These are phyloP conservation scores for Hypoxylon intermedium DNA, from an alignment of 495 filamentous ascomycete species.

Conservation along the genomic window DNA sequence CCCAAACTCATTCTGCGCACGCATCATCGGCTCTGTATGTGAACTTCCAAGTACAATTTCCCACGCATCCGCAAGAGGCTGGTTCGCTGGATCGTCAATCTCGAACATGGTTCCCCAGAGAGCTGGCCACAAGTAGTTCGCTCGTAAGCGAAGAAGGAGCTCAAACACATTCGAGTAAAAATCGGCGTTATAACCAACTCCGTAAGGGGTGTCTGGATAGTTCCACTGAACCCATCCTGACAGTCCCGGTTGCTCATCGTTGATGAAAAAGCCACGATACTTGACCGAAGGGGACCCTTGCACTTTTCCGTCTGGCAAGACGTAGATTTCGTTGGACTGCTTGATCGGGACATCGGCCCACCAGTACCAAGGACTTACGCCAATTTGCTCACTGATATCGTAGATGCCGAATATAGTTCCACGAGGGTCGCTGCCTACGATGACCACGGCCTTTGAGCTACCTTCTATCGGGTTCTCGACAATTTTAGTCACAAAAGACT, in stretches of 20 bases:
- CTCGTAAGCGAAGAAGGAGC: constrained; percentile 70
- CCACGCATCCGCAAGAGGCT: constrained; percentile 72
- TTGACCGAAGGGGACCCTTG: constrained; percentile 72
- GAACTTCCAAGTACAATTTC: constrained; percentile 75
- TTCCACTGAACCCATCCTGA: constrained; percentile 70
- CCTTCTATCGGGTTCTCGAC: constrained; percentile 66
- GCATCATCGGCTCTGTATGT: constrained; percentile 78
- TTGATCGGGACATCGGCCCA: constrained; percentile 72
- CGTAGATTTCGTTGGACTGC: constrained; percentile 62
- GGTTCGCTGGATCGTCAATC: constrained; percentile 71
- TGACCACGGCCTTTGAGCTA: constrained; percentile 66
- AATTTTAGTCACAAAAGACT: constrained; percentile 68
- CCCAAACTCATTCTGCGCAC: constrained; percentile 73
- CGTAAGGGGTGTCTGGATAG: constrained; percentile 56
- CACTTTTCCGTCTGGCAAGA: constrained; percentile 57
- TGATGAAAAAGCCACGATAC: constrained; percentile 80
- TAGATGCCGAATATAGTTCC: constrained; percentile 78
- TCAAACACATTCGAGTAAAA: constrained; percentile 77
- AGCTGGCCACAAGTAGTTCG: constrained; percentile 80
- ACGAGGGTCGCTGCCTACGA: constrained; percentile 72
- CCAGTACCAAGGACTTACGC: constrained; percentile 80
- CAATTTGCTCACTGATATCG: constrained; percentile 77
- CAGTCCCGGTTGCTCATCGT: constrained; percentile 76
- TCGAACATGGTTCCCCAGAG: constrained; percentile 75
- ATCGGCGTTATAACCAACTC: constrained; percentile 64